Conservation (phyloP, 305 asterid genomes). For the Fraxinus angustifolia region DNA sequence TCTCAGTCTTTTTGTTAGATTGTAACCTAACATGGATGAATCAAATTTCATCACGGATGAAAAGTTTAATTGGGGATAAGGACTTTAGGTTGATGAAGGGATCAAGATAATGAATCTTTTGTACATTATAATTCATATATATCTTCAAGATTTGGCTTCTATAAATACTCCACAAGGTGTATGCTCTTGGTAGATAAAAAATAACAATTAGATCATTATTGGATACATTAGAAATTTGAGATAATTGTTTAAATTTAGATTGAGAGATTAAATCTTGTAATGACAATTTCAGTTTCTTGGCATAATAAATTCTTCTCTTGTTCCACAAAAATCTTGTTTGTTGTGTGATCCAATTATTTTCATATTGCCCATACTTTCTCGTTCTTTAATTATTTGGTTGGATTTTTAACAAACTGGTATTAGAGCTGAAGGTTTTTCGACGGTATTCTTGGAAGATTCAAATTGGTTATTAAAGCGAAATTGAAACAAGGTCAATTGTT, state of each 20-base stretch:
- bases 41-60: not conserved
- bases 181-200: not conserved
- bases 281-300: not conserved
- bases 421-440: too few species aligned
- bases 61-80: not conserved
- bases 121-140: not conserved
- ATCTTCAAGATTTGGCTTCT: not conserved
- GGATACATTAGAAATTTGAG: too few species aligned
- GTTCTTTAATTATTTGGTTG: not conserved
- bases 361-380: too few species aligned
- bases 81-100: too few species aligned
- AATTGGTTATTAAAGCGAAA: too few species aligned
- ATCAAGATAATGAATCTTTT: not conserved
- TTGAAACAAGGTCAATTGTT: too few species aligned
- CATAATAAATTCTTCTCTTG: not conserved
- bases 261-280: not conserved
- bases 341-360: too few species aligned
- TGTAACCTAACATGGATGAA: not conserved
- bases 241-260: too few species aligned
- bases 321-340: not conserved
- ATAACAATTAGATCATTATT: not conserved
- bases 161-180: not conserved
- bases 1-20: too few species aligned
- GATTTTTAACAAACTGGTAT: too few species aligned
- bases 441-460: too few species aligned